phyloP scores from a whole-genome alignment of 371 early-diverging fungal species.

The Umbelopsis sp. region DNA sequence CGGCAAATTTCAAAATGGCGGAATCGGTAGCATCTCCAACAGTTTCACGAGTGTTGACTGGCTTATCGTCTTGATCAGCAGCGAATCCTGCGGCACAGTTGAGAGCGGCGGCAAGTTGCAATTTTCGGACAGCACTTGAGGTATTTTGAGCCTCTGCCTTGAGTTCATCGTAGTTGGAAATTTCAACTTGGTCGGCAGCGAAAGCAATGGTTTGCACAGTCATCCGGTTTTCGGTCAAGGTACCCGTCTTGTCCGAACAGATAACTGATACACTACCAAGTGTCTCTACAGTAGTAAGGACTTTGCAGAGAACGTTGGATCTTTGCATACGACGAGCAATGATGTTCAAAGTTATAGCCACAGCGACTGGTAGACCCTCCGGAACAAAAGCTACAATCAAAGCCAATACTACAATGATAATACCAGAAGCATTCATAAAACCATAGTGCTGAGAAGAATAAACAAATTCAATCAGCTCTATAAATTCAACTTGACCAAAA shows the following conservation, averaged over 20 bases:
- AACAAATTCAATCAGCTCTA: background rate
- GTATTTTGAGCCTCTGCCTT: background rate
- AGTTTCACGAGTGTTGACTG: conserved; percentile 52
- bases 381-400: conserved; percentile 62
- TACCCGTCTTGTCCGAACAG: conserved; percentile 71
- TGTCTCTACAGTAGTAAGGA: conserved; percentile 59
- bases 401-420: conserved; percentile 68
- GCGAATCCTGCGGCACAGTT: conserved; percentile 65
- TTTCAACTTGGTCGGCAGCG: conserved; percentile 35
- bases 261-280: conserved; percentile 59
- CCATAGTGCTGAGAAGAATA: background rate
- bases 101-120: conserved; percentile 51
- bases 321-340: conserved; percentile 49
- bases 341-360: conserved; percentile 48
- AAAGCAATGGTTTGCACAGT: conserved; percentile 44
- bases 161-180: conserved; percentile 19
- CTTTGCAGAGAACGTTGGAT: conserved; percentile 51
- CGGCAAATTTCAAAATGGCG: conserved; percentile 61
- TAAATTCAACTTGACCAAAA: no score
- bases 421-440: conserved; percentile 50
- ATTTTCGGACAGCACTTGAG: conserved; percentile 29
- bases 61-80: conserved; percentile 29
- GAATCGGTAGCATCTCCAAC: conserved; percentile 72
- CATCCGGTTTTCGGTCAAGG: conserved; percentile 64
- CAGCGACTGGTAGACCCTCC: conserved; percentile 48